Evolutionary conservation across 257 asterid species (phyloP), one percentile per base, ranked within the genome.

Genomic region (Solanum arcanum): DNA sequence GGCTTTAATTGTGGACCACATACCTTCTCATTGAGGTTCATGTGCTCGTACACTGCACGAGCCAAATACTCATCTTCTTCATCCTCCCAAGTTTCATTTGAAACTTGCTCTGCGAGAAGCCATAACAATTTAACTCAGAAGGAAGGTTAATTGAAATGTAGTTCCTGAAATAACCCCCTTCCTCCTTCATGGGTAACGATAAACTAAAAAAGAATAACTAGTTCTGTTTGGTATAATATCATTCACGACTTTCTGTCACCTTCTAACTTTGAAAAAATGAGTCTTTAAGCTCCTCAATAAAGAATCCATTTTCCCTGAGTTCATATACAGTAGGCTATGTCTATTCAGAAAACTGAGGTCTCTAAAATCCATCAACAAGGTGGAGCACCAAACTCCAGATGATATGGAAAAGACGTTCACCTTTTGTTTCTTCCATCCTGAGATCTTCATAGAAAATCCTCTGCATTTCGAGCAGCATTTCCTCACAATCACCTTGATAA

Each of bases 21-120:
- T 90, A 96, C 98, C 98, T 94, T 88, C 75, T 95, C 93, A 86
- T 91, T 93, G 83, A 97, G 96, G 87, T 92, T 95, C 99, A 97
- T 95, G 91, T 96, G 95, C 87, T 94, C 92, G 62, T 92, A 95
- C 35, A 95, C 97, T 83, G 91, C 88, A 86, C 90, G 93, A 87
- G 99, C 93, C 91, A 97, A 90, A 91, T 94, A 95, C 73, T 96
- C 97, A 70, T 97, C 98, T 93, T 97, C 98, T 90, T 94, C 99
- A 87, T 97, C 98, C 87, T 96, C 99, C 98, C 98, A 96, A 83
- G 92, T 89, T 80, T 49, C 52, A 87, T 85, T 75, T 72, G 12
- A 84, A 83, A 88, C 93, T 46, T 91, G 85, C 82, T 91, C 98
- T 94, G 95, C 91, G 85, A 90, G 78, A 84, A 88, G 86, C 84